phyloP scores from a whole-genome alignment of 441 rosid genomes.

The Populus hybrid region DNA sequence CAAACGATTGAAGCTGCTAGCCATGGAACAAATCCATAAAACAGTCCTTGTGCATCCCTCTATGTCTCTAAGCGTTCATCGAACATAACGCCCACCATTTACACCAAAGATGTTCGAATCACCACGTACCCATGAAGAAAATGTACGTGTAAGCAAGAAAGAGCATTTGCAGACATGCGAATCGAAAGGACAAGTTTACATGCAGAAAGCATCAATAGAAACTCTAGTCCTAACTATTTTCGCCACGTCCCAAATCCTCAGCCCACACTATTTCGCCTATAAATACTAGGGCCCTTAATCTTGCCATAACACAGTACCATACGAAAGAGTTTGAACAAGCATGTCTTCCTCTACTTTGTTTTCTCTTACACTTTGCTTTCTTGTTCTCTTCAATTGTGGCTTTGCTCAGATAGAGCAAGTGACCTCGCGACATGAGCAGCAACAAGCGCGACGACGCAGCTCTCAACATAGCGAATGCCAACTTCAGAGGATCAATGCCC shows the following conservation, averaged over 20 bases:
- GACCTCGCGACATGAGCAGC: neutral
- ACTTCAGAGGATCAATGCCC: no score
- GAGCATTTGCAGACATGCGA: neutral
- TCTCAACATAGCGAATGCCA: no score
- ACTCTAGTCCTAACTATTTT: neutral
- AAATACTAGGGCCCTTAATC: neutral
- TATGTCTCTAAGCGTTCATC: no score
- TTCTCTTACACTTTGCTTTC: slow-evolving; percentile 24
- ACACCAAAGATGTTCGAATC: no score
- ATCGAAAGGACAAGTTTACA: neutral
- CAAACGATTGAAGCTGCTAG: no score
- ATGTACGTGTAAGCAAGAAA: neutral
- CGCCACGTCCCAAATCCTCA: neutral
- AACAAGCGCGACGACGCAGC: no score
- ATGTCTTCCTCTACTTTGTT: slow-evolving; percentile 28
- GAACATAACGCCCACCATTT: no score
- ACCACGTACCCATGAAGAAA: no score
- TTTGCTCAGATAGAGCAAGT: slow-evolving; percentile 15
- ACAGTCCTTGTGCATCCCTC: no score
- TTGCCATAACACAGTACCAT: neutral
- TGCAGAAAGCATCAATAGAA: neutral
- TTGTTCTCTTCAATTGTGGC: slow-evolving; percentile 26
- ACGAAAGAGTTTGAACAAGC: neutral
- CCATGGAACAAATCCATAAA: no score
- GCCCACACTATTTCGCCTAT: neutral